These are phyloP conservation scores for Scytalidium sp. DNA, from an alignment of 2,329 filamentous ascomycete genomes.

Conservation along the genomic window DNA sequence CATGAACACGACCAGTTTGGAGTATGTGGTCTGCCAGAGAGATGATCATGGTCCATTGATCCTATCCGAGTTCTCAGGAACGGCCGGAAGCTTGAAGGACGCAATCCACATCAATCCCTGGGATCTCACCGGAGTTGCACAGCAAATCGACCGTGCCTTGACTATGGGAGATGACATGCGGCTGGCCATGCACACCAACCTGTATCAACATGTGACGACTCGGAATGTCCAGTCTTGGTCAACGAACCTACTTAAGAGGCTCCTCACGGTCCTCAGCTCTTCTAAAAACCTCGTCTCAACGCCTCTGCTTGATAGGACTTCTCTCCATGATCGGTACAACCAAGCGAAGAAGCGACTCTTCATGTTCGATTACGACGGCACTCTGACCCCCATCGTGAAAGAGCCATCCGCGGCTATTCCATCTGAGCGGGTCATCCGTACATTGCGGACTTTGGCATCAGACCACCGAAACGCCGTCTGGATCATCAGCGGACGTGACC, in stretches of 20 bases:
- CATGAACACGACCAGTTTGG: conserved; percentile 96
- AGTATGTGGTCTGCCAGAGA: conserved; percentile 91
- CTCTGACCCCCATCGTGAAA: conserved; percentile 89
- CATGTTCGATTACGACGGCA: conserved; percentile 99
- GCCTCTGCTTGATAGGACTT: conserved; percentile 73
- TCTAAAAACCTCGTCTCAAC: conserved; percentile 74
- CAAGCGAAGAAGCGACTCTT: conserved; percentile 77
- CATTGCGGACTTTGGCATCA: conserved; percentile 73
- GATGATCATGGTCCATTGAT: conserved; percentile 85
- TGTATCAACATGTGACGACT: conserved; percentile 81
- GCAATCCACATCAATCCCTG: conserved; percentile 97
- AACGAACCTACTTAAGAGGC: conserved; percentile 70
- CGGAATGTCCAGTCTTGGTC: conserved; percentile 89
- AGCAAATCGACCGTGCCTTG: conserved; percentile 77
- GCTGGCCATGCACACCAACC: conserved; percentile 64
- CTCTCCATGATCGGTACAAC: conserved; percentile 72
- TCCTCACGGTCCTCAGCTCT: conserved; percentile 76
- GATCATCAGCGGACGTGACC: conserved; percentile 96
- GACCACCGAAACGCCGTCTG: conserved; percentile 88
- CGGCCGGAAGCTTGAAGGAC: conserved; percentile 77
- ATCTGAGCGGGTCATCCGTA: conserved; percentile 76
- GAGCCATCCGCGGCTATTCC: conserved; percentile 88
- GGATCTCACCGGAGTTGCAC: conserved; percentile 82
- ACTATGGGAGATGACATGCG: conserved; percentile 69
- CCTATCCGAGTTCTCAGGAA: conserved; percentile 94